A percentile compares a stretch with the other conserved stretches of the same genome.
Conservation (phyloP, 1,139 yeast species). For the Suhomyces terraborum region DNA sequence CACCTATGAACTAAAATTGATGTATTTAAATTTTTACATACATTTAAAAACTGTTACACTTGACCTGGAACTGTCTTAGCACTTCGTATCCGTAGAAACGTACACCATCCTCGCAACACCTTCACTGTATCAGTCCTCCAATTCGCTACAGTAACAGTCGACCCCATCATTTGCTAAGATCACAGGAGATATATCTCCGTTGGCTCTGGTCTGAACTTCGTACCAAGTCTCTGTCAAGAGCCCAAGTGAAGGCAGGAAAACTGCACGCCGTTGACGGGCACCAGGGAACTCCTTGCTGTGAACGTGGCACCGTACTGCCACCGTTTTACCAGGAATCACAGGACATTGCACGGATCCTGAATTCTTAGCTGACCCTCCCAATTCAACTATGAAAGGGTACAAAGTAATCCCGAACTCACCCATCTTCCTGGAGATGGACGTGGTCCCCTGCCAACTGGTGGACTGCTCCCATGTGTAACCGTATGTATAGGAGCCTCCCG, state of each 20-base stretch:
- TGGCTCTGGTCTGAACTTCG: background rate
- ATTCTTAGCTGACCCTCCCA: slow-evolving; percentile 14
- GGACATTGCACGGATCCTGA: slow-evolving; percentile 22
- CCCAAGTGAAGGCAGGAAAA: background rate
- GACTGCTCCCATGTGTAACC: slow-evolving; percentile 14
- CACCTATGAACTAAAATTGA: too few species aligned
- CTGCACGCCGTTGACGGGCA: slow-evolving; percentile 17
- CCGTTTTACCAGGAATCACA: slow-evolving; percentile 20
- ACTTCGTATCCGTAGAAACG: too few species aligned
- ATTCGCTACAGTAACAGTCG: slow-evolving; percentile 23
- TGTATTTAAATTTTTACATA: too few species aligned
- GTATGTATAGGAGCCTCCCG: slow-evolving; percentile 23
- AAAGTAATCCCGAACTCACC: slow-evolving; percentile 7
- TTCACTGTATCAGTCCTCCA: too few species aligned
- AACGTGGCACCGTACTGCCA: slow-evolving; percentile 23
- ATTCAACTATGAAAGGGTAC: background rate
- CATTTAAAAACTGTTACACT: too few species aligned
- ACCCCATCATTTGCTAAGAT: slow-evolving; percentile 1
- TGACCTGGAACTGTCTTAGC: too few species aligned
- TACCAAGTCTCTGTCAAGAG: slow-evolving; percentile 3
- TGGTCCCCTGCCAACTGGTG: background rate
- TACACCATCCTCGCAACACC: too few species aligned
- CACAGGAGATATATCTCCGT: background rate
- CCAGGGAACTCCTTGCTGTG: slow-evolving; percentile 18
- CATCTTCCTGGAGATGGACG: background rate